phyloP scores from a whole-genome alignment of 2,329 filamentous ascomycete species.

The Sporothrix brasiliensis region DNA sequence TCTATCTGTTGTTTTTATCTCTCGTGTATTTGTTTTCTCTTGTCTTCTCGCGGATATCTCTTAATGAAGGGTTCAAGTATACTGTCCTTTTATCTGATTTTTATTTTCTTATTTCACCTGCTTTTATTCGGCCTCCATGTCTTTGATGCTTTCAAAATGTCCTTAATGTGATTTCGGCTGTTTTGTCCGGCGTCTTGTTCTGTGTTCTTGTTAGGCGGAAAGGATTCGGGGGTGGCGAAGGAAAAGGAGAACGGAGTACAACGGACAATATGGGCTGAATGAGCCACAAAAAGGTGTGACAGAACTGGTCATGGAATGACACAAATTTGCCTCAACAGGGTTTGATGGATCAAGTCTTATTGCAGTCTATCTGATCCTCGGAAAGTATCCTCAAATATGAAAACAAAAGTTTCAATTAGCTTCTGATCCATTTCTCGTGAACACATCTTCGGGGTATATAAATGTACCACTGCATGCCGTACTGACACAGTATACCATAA shows the following conservation, averaged over 20 bases:
- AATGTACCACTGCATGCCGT: too few relatives aligned
- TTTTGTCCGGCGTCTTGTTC: constrained; percentile 8
- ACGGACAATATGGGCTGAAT: background rate
- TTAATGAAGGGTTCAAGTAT: background rate
- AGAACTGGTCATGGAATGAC: constrained; percentile 3
- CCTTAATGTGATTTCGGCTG: background rate
- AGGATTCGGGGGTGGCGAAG: background rate
- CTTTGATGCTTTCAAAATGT: background rate
- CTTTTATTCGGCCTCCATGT: constrained; percentile 13
- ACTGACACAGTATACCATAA: too few relatives aligned
- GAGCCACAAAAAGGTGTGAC: constrained; percentile 25
- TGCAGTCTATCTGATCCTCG: background rate
- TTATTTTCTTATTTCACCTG: background rate
- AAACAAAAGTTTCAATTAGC: constrained; percentile 13
- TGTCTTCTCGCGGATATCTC: background rate
- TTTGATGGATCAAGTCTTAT: background rate
- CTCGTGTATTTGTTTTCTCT: background rate
- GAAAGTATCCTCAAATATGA: background rate
- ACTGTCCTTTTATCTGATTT: background rate
- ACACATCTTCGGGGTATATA: background rate
- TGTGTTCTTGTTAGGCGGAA: background rate
- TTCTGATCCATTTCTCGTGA: background rate
- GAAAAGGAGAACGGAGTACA: background rate
- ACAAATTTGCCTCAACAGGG: constrained; percentile 3
- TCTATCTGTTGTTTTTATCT: constrained; percentile 21